phyloP scores from a whole-genome alignment of 2,329 filamentous ascomycete species.

The Fusarium chaquense region DNA sequence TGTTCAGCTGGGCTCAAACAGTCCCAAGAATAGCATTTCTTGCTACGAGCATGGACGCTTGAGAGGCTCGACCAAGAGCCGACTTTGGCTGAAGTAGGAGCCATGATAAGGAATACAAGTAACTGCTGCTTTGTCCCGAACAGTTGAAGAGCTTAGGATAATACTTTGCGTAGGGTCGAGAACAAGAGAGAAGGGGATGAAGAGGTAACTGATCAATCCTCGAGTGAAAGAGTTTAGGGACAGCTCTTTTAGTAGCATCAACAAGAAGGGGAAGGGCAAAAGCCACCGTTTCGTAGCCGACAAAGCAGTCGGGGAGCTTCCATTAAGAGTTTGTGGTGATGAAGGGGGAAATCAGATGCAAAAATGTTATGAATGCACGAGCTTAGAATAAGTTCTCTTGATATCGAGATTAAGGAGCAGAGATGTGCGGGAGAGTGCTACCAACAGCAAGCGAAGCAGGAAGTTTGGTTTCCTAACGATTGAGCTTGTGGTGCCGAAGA shows the following conservation, averaged over 20 bases:
- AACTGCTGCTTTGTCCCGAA: not conserved
- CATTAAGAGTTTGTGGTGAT: not conserved
- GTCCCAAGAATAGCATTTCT: conserved; percentile 52
- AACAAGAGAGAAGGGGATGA: not conserved
- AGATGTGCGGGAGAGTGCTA: not conserved
- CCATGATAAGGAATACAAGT: not conserved
- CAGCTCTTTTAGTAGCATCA: too few species aligned
- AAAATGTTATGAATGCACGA: not conserved
- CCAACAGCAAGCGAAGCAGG: not conserved
- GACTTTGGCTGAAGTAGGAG: not conserved
- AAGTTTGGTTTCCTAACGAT: not conserved
- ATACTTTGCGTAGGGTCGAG: not conserved
- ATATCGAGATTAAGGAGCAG: not conserved
- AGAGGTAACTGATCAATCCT: not conserved
- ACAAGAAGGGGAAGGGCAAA: too few species aligned
- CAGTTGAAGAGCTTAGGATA: not conserved
- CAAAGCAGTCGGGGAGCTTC: not conserved
- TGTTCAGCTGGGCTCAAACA: conserved; percentile 55
- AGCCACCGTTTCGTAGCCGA: not conserved
- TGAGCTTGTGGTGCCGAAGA: not conserved
- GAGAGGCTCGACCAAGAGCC: not conserved
- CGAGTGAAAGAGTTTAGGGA: not conserved
- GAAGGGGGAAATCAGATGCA: too few species aligned
- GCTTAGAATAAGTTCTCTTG: not conserved
- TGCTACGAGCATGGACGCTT: not conserved